These are phyloP conservation scores for Helicocarpus griseus DNA, from an alignment of 2,329 filamentous ascomycete genomes.

Conservation along the genomic window DNA sequence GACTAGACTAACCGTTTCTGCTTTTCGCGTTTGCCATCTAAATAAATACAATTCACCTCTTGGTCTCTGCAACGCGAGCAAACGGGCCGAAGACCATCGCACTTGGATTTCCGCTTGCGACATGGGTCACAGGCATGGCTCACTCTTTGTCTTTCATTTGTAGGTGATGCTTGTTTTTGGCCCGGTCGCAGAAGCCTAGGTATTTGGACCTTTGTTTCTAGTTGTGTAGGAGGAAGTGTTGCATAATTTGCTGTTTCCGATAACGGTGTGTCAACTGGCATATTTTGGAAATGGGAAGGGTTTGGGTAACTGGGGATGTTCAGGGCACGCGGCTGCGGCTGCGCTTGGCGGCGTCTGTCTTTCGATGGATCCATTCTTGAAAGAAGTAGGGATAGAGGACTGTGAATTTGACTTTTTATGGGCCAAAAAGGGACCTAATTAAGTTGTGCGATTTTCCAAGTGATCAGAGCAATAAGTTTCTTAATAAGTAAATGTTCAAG, in stretches of 20 bases:
- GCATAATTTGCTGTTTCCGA: constrained; percentile 4
- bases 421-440: not conserved
- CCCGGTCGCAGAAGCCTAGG: constrained; percentile 12
- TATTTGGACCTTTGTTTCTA: constrained; percentile 14
- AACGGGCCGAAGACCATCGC: constrained; percentile 23
- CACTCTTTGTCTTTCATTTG: constrained; percentile 13
- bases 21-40: constrained; percentile 26
- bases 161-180: constrained; percentile 3
- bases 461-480: not conserved
- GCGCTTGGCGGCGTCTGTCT: not conserved
- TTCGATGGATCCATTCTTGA: not conserved
- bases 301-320: not conserved
- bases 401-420: not conserved
- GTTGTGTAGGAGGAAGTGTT: constrained; percentile 1
- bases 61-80: constrained; percentile 26
- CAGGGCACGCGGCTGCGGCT: not conserved
- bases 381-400: not conserved
- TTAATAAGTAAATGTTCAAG: not conserved
- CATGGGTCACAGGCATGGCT: constrained; percentile 26
- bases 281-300: not conserved
- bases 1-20: constrained; percentile 15
- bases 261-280: not conserved
- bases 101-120: constrained; percentile 28
- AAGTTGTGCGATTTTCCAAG: not conserved
- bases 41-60: constrained; percentile 23